Evolutionary conservation across 2,329 filamentous ascomycete genomes (phyloP).

Genomic region (Beauveria sp.): DNA sequence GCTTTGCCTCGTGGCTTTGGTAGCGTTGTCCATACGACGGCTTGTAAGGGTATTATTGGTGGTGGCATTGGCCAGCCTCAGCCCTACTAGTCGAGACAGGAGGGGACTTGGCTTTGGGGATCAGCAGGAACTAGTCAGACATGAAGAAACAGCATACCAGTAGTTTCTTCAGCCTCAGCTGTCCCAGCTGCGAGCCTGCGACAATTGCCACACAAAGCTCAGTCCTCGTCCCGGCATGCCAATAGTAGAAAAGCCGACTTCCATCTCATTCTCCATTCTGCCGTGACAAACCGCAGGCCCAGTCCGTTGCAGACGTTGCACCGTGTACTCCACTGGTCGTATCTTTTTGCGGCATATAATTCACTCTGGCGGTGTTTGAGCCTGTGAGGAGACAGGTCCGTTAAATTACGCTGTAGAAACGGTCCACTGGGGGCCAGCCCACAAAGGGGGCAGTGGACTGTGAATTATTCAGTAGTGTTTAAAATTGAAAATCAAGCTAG

Average conservation of each 20-base stretch:
- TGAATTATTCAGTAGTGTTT: not conserved
- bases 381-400: not conserved
- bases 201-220: too few relatives aligned
- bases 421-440: not conserved
- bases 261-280: not conserved
- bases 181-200: not conserved
- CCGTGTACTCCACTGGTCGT: not conserved
- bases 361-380: not conserved
- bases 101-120: not conserved
- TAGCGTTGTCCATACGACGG: not conserved
- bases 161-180: not conserved
- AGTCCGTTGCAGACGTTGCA: constrained; percentile 1
- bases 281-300: constrained; percentile 1
- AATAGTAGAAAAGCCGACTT: not conserved
- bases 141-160: too few relatives aligned
- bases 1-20: not conserved
- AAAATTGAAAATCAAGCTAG: too few relatives aligned
- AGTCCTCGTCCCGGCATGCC: too few relatives aligned
- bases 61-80: not conserved
- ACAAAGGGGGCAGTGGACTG: not conserved
- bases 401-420: constrained; percentile 5
- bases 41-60: not conserved
- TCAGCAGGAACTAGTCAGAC: not conserved
- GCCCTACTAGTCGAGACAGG: not conserved
- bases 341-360: constrained; percentile 3